Conservation (phyloP, 305 asterid genomes). For the Fraxinus sp. region DNA sequence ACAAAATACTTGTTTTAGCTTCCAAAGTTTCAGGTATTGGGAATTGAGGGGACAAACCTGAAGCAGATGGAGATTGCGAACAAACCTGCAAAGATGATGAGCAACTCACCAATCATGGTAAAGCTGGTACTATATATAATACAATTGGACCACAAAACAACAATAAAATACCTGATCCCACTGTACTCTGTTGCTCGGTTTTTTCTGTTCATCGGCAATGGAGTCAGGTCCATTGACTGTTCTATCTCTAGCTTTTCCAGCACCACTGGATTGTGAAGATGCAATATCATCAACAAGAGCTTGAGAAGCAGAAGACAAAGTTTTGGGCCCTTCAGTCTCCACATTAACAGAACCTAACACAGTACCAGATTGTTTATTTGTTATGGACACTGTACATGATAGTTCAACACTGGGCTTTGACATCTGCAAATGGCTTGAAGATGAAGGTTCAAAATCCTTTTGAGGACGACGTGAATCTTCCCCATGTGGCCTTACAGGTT, state of each 20-base stretch:
- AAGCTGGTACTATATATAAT: constrained; percentile 1
- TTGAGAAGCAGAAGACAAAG: constrained; percentile 26
- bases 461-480: constrained; percentile 34
- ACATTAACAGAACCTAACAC: constrained; percentile 31
- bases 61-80: constrained; percentile 22
- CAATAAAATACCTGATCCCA: constrained; percentile 43
- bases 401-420: constrained; percentile 46
- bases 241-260: constrained; percentile 29
- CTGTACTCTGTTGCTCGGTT: constrained; percentile 31
- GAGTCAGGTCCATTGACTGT: constrained; percentile 28
- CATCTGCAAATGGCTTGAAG: constrained; percentile 34
- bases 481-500: constrained; percentile 17
- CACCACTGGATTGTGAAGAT: constrained; percentile 22
- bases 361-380: constrained; percentile 17
- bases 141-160: constrained; percentile 9
- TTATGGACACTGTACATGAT: constrained; percentile 32
- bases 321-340: constrained; percentile 24
- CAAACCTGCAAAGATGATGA: constrained; percentile 35
- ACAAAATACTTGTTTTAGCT: constrained; percentile 28
- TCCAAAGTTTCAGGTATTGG: constrained; percentile 33
- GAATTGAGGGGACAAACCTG: constrained; percentile 31
- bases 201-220: constrained; percentile 26
- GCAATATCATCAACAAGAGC: constrained; percentile 27
- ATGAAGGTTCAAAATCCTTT: constrained; percentile 40
- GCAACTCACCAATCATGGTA: constrained; percentile 15